A percentile compares a stretch with the other conserved stretches of the same genome.
These are phyloP conservation scores for Verticillium nonalfalfae DNA, from an alignment of 2,329 filamentous ascomycete species.

Conservation along the genomic window DNA sequence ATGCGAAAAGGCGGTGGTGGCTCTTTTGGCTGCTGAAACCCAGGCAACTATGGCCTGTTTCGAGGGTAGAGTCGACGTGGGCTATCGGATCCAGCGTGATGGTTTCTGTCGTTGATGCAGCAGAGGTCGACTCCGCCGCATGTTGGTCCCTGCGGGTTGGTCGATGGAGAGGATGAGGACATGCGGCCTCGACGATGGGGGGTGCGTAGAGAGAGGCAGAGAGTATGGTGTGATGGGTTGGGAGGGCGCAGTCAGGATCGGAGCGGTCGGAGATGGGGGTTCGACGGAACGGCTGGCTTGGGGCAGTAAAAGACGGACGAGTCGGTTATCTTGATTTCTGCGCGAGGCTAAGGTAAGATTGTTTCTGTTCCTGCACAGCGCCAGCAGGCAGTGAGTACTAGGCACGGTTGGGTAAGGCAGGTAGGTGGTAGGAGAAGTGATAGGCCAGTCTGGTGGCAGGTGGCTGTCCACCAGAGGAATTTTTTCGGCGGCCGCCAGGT, in stretches of 20 bases:
- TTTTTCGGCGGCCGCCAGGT: background rate
- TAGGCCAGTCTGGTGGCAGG: background rate
- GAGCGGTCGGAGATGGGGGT: background rate
- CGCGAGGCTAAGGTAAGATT: background rate
- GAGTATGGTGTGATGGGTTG: background rate
- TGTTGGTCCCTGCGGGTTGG: conserved; percentile 27
- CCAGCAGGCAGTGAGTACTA: too few relatives aligned
- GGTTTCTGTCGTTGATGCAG: conserved; percentile 34
- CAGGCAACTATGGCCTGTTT: conserved; percentile 7
- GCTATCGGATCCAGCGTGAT: conserved; percentile 54
- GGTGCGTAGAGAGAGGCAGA: background rate
- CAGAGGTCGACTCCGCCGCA: conserved; percentile 54
- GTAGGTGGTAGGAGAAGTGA: too few relatives aligned
- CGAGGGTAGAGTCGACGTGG: conserved; percentile 25
- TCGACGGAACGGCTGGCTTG: background rate
- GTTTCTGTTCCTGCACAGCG: background rate
- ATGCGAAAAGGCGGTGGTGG: conserved; percentile 15
- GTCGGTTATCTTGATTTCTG: conserved; percentile 13
- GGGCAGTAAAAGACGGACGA: conserved; percentile 6
- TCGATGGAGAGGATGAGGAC: conserved; percentile 8
- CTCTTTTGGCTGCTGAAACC: conserved; percentile 17
- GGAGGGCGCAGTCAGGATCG: background rate
- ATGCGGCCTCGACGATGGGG: conserved; percentile 9
- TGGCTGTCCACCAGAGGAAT: background rate
- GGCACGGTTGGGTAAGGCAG: too few relatives aligned